These are phyloP conservation scores for Xylaria acuta DNA, from an alignment of 495 filamentous ascomycete species.

Conservation along the genomic window DNA sequence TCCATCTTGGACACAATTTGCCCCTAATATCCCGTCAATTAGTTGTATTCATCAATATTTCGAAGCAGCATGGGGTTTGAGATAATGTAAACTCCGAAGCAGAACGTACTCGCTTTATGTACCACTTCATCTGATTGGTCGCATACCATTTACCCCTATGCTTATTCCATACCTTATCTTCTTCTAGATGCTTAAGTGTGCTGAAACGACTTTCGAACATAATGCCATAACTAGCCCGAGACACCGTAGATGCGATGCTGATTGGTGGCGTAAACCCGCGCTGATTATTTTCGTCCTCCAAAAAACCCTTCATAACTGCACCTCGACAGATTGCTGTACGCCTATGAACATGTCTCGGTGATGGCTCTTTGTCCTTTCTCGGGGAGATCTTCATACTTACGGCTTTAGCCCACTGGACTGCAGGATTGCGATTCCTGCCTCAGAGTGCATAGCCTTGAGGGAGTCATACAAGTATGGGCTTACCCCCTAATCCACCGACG, in stretches of 20 bases:
- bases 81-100: too few relatives aligned
- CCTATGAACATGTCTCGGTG: slow-evolving; percentile 15
- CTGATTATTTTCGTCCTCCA: slow-evolving; percentile 7
- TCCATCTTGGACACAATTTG: too few relatives aligned
- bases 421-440: slow-evolving; percentile 1
- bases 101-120: slow-evolving; percentile 25
- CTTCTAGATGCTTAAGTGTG: not conserved
- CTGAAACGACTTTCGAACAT: not conserved
- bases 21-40: too few relatives aligned
- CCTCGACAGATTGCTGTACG: slow-evolving; percentile 36
- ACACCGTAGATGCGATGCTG: slow-evolving; percentile 22
- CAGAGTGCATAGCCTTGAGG: slow-evolving; percentile 20
- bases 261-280: slow-evolving; percentile 1
- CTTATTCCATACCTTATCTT: slow-evolving; percentile 15
- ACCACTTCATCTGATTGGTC: slow-evolving; percentile 27
- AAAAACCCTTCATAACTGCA: slow-evolving; percentile 33
- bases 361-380: not conserved
- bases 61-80: too few relatives aligned
- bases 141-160: slow-evolving; percentile 1
- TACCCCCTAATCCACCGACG: slow-evolving; percentile 37
- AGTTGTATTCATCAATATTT: too few relatives aligned
- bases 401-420: slow-evolving; percentile 24
- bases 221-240: slow-evolving; percentile 32
- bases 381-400: slow-evolving; percentile 16
- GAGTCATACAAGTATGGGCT: slow-evolving; percentile 32